Conservation (phyloP, 305 asterid species). For the Fraxinus velutina region DNA sequence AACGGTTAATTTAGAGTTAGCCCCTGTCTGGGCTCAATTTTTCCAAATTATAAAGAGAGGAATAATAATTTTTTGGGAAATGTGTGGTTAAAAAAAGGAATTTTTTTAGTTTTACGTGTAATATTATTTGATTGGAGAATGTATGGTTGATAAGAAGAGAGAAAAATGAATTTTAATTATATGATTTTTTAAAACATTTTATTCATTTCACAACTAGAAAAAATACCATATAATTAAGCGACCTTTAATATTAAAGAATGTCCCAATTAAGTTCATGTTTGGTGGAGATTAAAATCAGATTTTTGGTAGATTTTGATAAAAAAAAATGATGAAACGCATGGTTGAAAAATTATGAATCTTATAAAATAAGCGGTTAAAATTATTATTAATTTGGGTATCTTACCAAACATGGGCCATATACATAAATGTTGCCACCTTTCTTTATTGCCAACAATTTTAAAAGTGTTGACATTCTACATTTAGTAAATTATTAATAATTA, state of each 20-base stretch:
- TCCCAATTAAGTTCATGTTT: neutral
- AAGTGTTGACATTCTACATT: neutral
- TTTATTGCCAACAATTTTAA: neutral
- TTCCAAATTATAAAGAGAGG: neutral
- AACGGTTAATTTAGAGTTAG: neutral
- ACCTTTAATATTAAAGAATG: neutral
- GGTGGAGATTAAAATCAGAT: neutral
- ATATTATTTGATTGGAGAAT: no score
- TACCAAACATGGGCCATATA: neutral
- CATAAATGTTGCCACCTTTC: neutral
- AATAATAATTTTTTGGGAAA: neutral
- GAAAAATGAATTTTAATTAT: neutral
- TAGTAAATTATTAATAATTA: no score
- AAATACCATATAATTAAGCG: neutral
- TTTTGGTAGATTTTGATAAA: neutral
- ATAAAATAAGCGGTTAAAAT: neutral
- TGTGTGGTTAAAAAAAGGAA: neutral
- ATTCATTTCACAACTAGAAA: neutral
- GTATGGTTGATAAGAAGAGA: neutral
- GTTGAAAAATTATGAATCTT: neutral
- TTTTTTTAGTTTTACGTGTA: no score
- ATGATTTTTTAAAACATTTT: neutral
- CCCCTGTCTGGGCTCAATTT: neutral
- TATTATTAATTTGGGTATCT: neutral
- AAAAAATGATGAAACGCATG: no score